A percentile compares a stretch with the other conserved stretches of the same genome.
phyloP scores from a whole-genome alignment of 768 basidiomycete species.

The Serendipita sp. region DNA sequence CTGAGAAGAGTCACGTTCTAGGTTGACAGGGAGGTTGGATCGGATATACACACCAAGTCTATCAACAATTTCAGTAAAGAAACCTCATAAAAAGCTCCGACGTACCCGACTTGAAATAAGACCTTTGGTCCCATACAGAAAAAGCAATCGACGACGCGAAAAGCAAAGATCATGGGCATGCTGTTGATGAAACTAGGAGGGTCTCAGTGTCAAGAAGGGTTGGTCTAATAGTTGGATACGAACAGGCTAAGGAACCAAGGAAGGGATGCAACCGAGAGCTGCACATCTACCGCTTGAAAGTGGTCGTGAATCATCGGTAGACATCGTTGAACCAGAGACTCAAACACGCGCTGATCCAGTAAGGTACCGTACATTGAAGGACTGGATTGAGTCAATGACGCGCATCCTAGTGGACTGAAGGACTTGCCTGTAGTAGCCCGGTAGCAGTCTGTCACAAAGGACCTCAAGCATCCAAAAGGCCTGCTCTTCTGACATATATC shows the following conservation, averaged over 20 bases:
- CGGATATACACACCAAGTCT: constrained; percentile 13
- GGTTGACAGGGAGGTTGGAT: not conserved
- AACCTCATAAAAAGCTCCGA: constrained; percentile 10
- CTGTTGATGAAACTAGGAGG: constrained; percentile 63
- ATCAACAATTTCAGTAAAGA: constrained; percentile 14
- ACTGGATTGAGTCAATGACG: constrained; percentile 24
- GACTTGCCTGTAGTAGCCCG: constrained; percentile 88
- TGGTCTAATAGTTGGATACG: constrained; percentile 21
- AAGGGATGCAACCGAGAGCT: constrained; percentile 88
- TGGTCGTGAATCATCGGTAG: constrained; percentile 90
- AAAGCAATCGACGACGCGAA: constrained; percentile 94
- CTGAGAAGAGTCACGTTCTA: constrained; percentile 24
- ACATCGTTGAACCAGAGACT: constrained; percentile 77
- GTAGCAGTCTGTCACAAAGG: constrained; percentile 82
- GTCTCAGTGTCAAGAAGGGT: constrained; percentile 16
- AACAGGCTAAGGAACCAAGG: constrained; percentile 98
- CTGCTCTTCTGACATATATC: constrained; percentile 98
- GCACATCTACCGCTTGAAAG: constrained; percentile 81
- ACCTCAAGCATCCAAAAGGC: constrained; percentile 95
- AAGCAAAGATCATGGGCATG: constrained; percentile 96
- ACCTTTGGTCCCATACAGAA: constrained; percentile 99
- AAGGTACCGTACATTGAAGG: constrained; percentile 98
- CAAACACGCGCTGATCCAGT: constrained; percentile 96
- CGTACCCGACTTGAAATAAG: constrained; percentile 94
- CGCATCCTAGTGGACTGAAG: not conserved